phyloP scores from a whole-genome alignment of 192 early-diverging fungal genomes.

The Coemansia sp. region DNA sequence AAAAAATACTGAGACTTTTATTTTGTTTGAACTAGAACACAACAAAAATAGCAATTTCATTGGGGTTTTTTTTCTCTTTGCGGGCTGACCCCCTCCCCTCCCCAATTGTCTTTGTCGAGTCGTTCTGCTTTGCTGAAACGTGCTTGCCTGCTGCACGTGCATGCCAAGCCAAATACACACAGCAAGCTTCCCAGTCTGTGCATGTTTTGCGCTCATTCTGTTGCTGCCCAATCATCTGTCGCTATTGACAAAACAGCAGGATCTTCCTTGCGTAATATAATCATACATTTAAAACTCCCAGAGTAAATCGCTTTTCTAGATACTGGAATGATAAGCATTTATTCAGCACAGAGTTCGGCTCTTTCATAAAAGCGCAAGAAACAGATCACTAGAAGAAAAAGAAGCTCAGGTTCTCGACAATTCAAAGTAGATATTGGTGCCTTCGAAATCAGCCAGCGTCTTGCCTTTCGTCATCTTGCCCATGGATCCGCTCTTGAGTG shows the following conservation, averaged over 20 bases:
- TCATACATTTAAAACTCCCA: too few species aligned
- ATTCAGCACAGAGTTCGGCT: too few species aligned
- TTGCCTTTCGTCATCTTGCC: constrained; percentile 7
- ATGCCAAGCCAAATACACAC: not conserved
- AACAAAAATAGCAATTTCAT: too few species aligned
- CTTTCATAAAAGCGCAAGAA: not conserved
- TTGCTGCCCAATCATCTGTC: too few species aligned
- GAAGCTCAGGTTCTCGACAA: not conserved
- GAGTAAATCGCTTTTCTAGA: too few species aligned
- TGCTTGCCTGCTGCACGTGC: too few species aligned
- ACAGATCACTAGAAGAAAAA: not conserved
- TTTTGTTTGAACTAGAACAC: too few species aligned
- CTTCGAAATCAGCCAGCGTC: constrained; percentile 6
- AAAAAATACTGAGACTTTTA: not conserved
- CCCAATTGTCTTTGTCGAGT: not conserved
- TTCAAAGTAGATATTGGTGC: constrained; percentile 7
- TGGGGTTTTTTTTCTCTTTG: not conserved
- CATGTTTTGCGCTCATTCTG: too few species aligned
- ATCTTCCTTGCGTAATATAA: too few species aligned
- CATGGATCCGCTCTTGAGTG: constrained; percentile 7
- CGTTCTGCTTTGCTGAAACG: not conserved
- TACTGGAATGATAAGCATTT: too few species aligned
- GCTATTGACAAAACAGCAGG: too few species aligned
- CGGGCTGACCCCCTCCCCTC: not conserved
- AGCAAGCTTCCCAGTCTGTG: too few species aligned